Evolutionary conservation across 805 yeast species (phyloP).

Genomic region (Pichia scutulata): DNA sequence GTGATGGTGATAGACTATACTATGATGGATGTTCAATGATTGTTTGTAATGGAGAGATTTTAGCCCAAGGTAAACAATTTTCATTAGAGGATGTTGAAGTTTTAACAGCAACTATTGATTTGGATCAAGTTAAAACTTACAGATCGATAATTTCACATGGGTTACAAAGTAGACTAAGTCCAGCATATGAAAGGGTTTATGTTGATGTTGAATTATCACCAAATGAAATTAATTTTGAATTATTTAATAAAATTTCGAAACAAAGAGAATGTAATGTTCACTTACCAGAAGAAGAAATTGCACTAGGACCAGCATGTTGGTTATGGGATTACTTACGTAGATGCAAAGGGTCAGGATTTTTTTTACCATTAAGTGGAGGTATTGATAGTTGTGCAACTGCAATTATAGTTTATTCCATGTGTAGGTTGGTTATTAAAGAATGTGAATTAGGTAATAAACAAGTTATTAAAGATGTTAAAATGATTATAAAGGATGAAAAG

Average conservation of each 20-base stretch:
- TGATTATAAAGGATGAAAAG: conserved; percentile 48
- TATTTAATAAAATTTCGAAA: conserved; percentile 50
- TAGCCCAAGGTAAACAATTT: conserved; percentile 92
- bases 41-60: conserved; percentile 82
- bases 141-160: conserved; percentile 70
- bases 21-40: conserved; percentile 97
- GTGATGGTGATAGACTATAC: conserved; percentile 95
- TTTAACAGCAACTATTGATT: conserved; percentile 86
- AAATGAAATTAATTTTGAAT: conserved; percentile 48
- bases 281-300: conserved; percentile 91
- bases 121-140: conserved; percentile 84
- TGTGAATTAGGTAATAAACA: conserved; percentile 59
- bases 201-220: conserved; percentile 66
- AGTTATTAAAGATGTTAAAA: conserved; percentile 70
- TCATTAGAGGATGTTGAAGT: conserved; percentile 90
- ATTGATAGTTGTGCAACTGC: conserved; percentile 98
- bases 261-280: conserved; percentile 51
- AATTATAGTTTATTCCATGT: conserved; percentile 90
- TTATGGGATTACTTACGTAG: conserved; percentile 96
- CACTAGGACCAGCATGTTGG: conserved; percentile 99
- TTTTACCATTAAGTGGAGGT: conserved; percentile 93
- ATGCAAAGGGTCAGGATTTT: conserved; percentile 83
- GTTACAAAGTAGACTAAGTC: conserved; percentile 47
- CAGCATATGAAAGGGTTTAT: conserved; percentile 46
- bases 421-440: conserved; percentile 72